Evolutionary conservation across 2,329 filamentous ascomycete species (phyloP).

Genomic region (Ceratocystis albifundus): DNA sequence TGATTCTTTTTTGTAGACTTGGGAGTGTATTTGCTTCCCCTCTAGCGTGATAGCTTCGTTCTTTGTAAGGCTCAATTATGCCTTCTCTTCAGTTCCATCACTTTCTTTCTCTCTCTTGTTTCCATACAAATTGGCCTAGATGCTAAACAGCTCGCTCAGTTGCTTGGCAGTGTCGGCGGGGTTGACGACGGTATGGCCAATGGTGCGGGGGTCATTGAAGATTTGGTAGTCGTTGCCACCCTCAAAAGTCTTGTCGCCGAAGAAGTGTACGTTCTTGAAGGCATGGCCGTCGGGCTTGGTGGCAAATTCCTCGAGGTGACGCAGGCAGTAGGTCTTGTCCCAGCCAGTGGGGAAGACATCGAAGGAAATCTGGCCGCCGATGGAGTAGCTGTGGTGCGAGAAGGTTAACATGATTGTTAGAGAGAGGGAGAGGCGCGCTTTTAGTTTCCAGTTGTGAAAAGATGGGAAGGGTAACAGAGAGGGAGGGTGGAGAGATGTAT

Average conservation of each 20-base stretch:
- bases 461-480: constrained; percentile 16
- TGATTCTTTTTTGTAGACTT: too few relatives aligned
- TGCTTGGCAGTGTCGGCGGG: constrained; percentile 73
- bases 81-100: neutral
- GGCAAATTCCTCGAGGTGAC: constrained; percentile 73
- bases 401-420: neutral
- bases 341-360: constrained; percentile 94
- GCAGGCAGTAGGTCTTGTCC: constrained; percentile 97
- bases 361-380: constrained; percentile 96
- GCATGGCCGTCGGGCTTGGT: constrained; percentile 55
- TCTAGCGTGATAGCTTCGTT: neutral
- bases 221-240: constrained; percentile 97
- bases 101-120: neutral
- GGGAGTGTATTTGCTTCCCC: too few relatives aligned
- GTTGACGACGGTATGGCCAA: constrained; percentile 69
- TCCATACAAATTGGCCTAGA: constrained; percentile 34
- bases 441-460: too few relatives aligned
- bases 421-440: neutral
- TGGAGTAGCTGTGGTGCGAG: constrained; percentile 55
- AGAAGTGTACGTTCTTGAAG: constrained; percentile 91
- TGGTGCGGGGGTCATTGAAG: constrained; percentile 66
- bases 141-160: constrained; percentile 68
- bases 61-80: neutral
- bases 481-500: constrained; percentile 1
- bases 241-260: constrained; percentile 85